Base-by-base conservation (phyloP, 805 yeast genomes). In the Lachancea nothofagi region DNA sequence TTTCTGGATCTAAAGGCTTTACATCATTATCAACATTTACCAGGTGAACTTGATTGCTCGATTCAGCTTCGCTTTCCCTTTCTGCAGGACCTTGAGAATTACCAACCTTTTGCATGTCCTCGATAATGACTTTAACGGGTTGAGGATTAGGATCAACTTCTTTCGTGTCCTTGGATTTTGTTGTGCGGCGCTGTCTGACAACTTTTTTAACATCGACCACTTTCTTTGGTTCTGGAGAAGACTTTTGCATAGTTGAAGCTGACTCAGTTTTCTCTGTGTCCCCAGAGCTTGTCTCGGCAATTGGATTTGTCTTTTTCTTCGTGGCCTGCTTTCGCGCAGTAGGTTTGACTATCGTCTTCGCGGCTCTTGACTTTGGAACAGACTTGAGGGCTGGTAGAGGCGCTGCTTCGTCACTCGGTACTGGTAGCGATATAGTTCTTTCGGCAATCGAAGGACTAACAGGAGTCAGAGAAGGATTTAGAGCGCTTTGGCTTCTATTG, bases 401-500 rank as follows among this genome's bases (percentile, higher is more conserved):
- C 8, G 8, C 32, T 4, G 17, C 7, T 4, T 21, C 5, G 4
- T 20, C 34, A 21, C 5, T 31, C 18, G 26, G 17, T 21, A 21
- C 26, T 2, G 38, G 32, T 10, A 35, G 12, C 5, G 38, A 35
- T 14, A 19, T 2, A 2, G 38, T 28, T 14, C 19, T 35, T 13
- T 8, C 32, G 2, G 38, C 38, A 3, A 20, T 14, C n/a, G 14
- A 27, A 6, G 38, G 24, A 13, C 25, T 19, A 3, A 17, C 12
- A 9, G 38, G 12, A 10, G 28, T 15, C 10, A 18, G 26, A 13
- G 27, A n/a, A 10, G 41, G 35, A 8, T 28, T 37, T 10, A 33
- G 38, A 9, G 33, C 33, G 28, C 46, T 40, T 10, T 40, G 35
- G 25, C 41, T 27, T 33, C 46, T 36, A 6, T 36, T 37, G 17